A percentile compares a stretch with the other conserved stretches of the same genome.
Evolutionary conservation across 1,284 basidiomycete genomes (phyloP).

Genomic region (Xanthoconium separans): DNA sequence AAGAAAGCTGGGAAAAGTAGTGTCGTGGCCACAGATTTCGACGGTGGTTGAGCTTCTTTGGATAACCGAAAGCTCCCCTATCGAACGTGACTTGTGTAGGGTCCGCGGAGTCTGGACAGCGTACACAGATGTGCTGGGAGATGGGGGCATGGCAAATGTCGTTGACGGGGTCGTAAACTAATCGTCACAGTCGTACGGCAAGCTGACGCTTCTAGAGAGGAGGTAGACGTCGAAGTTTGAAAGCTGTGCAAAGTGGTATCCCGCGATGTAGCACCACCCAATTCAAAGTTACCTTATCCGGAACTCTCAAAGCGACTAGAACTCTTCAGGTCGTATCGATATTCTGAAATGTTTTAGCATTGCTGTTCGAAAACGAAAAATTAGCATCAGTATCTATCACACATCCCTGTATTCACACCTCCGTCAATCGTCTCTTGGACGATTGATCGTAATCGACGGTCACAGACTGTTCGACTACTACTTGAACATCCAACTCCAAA

Average conservation of each 20-base stretch:
- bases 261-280: background rate
- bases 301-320: background rate
- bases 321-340: background rate
- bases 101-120: background rate
- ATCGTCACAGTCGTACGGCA: background rate
- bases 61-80: constrained; percentile 40
- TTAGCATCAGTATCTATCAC: constrained; percentile 8
- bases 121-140: background rate
- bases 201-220: background rate
- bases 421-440: constrained; percentile 18
- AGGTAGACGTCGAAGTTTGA: background rate
- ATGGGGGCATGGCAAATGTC: constrained; percentile 11
- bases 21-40: constrained; percentile 62
- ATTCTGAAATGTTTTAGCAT: constrained; percentile 2
- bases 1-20: constrained; percentile 36
- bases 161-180: background rate
- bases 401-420: constrained; percentile 4
- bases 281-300: constrained; percentile 17
- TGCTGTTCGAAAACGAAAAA: constrained; percentile 6
- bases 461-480: constrained; percentile 31
- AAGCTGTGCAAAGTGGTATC: background rate
- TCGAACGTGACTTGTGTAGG: constrained; percentile 12
- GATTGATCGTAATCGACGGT: constrained; percentile 31
- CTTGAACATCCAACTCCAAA: constrained; percentile 30
- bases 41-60: constrained; percentile 56